A percentile compares a stretch with the other conserved stretches of the same genome.
Conservation (phyloP, 805 yeast genomes). For the Candida peoriensis region DNA sequence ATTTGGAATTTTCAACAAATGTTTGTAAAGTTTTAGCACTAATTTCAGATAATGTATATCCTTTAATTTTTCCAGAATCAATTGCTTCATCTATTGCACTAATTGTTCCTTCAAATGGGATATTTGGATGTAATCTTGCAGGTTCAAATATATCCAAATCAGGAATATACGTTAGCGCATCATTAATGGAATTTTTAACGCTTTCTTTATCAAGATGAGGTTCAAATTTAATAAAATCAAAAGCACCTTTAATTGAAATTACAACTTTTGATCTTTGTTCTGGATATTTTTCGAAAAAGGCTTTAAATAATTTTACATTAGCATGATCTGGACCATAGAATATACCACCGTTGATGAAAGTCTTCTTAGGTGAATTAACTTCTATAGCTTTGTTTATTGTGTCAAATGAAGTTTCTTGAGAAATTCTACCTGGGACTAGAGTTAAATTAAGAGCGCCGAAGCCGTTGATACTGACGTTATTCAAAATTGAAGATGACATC, state of each 20-base stretch:
- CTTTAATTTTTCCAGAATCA: slow-evolving; percentile 56
- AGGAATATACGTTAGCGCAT: neutral
- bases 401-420: too few relatives aligned
- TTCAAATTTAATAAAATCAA: slow-evolving; percentile 27
- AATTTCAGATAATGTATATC: slow-evolving; percentile 72
- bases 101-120: neutral
- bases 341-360: slow-evolving; percentile 68
- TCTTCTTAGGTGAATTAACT: slow-evolving; percentile 34
- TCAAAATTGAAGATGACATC: too few relatives aligned
- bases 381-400: slow-evolving; percentile 49
- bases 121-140: neutral
- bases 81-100: neutral
- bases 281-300: slow-evolving; percentile 53
- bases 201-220: slow-evolving; percentile 35
- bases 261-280: slow-evolving; percentile 50
- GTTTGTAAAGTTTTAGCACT: slow-evolving; percentile 53
- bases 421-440: too few relatives aligned
- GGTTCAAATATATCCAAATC: neutral
- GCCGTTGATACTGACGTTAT: too few relatives aligned
- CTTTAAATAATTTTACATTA: slow-evolving; percentile 53
- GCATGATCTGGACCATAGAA: slow-evolving; percentile 58
- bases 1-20: slow-evolving; percentile 44
- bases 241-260: slow-evolving; percentile 66
- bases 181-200: neutral
- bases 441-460: too few relatives aligned